A percentile compares a stretch with the other conserved stretches of the same genome.
phyloP scores from a whole-genome alignment of 805 yeast species.

The Ogataea paraovalis region DNA sequence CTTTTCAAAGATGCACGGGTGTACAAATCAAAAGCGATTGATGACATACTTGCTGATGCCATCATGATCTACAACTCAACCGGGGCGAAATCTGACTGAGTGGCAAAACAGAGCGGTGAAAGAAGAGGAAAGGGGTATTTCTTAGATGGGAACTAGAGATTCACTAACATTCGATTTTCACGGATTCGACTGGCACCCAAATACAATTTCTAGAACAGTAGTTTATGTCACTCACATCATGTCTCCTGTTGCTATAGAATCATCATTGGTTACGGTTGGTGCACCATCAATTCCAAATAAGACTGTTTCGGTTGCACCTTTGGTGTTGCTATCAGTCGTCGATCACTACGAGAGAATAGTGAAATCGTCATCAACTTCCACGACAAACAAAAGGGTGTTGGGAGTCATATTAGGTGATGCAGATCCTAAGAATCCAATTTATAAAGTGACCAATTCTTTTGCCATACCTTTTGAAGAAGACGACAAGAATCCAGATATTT shows the following conservation, averaged over 20 bases:
- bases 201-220: too few relatives aligned
- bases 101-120: too few relatives aligned
- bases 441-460: conserved; percentile 85
- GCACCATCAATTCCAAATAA: conserved; percentile 11
- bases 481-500: conserved; percentile 82
- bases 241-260: conserved; percentile 1
- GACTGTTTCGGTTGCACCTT: conserved; percentile 88
- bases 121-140: too few relatives aligned
- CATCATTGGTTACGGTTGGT: neutral
- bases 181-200: too few relatives aligned
- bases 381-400: conserved; percentile 70
- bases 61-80: too few relatives aligned
- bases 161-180: too few relatives aligned
- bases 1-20: too few relatives aligned
- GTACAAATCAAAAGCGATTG: too few relatives aligned
- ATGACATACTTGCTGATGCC: too few relatives aligned
- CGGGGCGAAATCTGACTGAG: too few relatives aligned
- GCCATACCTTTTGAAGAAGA: conserved; percentile 99
- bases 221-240: too few relatives aligned
- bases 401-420: conserved; percentile 92
- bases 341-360: conserved; percentile 93
- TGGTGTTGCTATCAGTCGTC: conserved; percentile 88
- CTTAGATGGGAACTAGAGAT: too few relatives aligned
- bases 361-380: conserved; percentile 18
- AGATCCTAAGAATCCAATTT: conserved; percentile 39